Evolutionary conservation across 208 protist genomes (phyloP).

Genomic region (Crithidia fasciculata): DNA sequence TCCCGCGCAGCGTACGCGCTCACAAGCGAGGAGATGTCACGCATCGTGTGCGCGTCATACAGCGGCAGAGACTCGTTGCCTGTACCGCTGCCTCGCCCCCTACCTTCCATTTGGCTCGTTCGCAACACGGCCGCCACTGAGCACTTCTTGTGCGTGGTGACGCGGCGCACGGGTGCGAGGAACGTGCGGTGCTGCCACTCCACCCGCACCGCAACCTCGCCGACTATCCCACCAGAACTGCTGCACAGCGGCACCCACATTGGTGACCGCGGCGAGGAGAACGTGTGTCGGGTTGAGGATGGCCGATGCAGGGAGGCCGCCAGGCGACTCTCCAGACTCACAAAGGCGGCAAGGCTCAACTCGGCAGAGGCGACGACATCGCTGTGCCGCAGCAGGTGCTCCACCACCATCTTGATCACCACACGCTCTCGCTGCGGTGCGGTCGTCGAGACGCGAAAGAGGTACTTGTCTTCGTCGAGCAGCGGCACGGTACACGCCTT

Average conservation of each 20-base stretch:
- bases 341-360: conserved; percentile 22
- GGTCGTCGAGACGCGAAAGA: conserved; percentile 10
- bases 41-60: not conserved
- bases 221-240: not conserved
- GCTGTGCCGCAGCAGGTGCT: conserved; percentile 20
- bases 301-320: conserved; percentile 5
- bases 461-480: conserved; percentile 21
- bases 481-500: conserved; percentile 7
- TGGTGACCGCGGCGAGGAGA: not conserved
- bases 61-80: conserved; percentile 2
- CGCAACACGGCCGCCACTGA: conserved; percentile 3
- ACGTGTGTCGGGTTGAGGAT: not conserved
- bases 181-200: conserved; percentile 11
- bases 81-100: not conserved
- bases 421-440: conserved; percentile 14
- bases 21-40: conserved; percentile 28
- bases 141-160: conserved; percentile 22
- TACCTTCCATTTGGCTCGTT: not conserved
- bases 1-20: not conserved
- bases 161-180: conserved; percentile 7
- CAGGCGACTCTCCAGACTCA: conserved; percentile 17
- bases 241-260: conserved; percentile 7
- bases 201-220: conserved; percentile 18
- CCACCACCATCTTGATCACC: conserved; percentile 16
- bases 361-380: conserved; percentile 24